phyloP scores from a whole-genome alignment of 1,284 basidiomycete genomes.

The Rhodotorula sp. region DNA sequence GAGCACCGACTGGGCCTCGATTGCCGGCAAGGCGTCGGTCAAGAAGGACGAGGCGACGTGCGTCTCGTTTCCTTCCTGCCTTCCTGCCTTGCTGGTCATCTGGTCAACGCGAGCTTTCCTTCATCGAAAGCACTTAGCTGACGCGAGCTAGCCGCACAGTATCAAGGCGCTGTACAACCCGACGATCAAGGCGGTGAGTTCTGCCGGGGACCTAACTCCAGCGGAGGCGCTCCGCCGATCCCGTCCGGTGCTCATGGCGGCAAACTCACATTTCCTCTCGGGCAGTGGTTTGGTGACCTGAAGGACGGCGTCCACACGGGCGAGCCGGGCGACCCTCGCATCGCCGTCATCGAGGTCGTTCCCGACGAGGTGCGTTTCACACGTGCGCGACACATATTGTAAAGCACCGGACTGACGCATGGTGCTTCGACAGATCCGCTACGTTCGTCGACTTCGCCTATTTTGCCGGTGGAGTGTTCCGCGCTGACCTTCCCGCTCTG shows the following conservation, averaged over 20 bases:
- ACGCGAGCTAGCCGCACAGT: neutral
- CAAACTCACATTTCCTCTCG: fast-evolving
- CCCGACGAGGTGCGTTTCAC: constrained; percentile 62
- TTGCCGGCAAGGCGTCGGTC: constrained; percentile 71
- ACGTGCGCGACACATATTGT: neutral
- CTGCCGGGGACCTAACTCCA: too few species aligned
- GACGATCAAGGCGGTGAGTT: constrained; percentile 22
- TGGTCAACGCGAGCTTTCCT: neutral
- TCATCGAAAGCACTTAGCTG: neutral
- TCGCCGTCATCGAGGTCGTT: constrained; percentile 75
- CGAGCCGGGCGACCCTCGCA: constrained; percentile 73
- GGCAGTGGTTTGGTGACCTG: constrained; percentile 74
- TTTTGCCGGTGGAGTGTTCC: fast-evolving
- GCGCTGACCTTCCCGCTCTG: neutral
- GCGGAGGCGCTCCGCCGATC: too few species aligned
- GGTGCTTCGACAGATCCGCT: constrained; percentile 59
- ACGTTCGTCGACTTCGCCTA: constrained; percentile 46
- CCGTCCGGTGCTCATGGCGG: neutral
- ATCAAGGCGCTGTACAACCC: constrained; percentile 37
- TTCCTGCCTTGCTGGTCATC: constrained; percentile 8
- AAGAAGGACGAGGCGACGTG: constrained; percentile 47
- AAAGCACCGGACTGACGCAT: neutral
- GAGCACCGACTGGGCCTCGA: constrained; percentile 81
- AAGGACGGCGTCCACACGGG: constrained; percentile 85
- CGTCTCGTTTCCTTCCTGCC: neutral